Evolutionary conservation across 23 red algal species (phyloP).

Genomic region (Agarophyton chilense): DNA sequence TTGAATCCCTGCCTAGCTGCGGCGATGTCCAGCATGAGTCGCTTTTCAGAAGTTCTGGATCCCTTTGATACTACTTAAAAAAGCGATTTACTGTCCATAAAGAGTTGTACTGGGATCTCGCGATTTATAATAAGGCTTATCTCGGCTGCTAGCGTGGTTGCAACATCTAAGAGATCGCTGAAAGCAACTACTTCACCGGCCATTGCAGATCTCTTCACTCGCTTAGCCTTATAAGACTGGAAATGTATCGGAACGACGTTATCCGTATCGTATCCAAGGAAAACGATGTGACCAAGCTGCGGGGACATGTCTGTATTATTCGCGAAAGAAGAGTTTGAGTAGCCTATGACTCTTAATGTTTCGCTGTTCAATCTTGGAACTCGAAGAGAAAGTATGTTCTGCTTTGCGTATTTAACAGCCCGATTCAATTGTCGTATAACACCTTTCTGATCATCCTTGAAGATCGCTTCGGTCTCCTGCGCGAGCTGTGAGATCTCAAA

Average conservation of each 20-base stretch:
- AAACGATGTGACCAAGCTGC: constrained; percentile 25
- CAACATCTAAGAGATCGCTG: background rate
- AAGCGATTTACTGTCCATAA: too few relatives aligned
- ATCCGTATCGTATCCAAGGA: background rate
- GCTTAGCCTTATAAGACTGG: constrained; percentile 13
- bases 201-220: constrained; percentile 43
- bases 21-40: too few relatives aligned
- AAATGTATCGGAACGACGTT: constrained; percentile 7
- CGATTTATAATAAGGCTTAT: background rate
- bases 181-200: constrained; percentile 5
- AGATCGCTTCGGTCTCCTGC: constrained; percentile 34
- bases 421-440: too few relatives aligned
- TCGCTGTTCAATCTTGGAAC: background rate
- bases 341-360: too few relatives aligned
- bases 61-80: too few relatives aligned
- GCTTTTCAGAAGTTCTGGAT: too few relatives aligned
- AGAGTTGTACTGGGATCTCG: constrained; percentile 7
- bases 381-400: background rate
- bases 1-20: constrained; percentile 25
- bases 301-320: constrained; percentile 14
- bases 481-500: background rate
- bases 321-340: background rate
- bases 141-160: background rate
- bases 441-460: constrained; percentile 2
- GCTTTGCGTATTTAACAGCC: constrained; percentile 1